These are phyloP conservation scores for Tetraselmis chui DNA, from an alignment of 139 green algal genomes.

Conservation along the genomic window DNA sequence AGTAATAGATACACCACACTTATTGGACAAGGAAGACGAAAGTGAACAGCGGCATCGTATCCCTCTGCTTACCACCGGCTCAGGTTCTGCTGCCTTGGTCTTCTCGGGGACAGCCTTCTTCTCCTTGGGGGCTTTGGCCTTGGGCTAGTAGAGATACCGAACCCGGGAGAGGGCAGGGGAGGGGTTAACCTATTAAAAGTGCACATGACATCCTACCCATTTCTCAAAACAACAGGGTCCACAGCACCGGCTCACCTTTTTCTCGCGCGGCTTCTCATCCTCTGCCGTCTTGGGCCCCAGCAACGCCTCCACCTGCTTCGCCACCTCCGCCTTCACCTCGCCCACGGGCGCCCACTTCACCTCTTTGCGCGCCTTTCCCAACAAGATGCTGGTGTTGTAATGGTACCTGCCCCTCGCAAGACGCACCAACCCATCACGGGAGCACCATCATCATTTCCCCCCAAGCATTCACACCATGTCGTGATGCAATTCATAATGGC, in stretches of 20 bases:
- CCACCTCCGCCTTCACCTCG: constrained; percentile 30
- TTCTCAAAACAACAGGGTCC: background rate
- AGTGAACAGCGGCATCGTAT: constrained; percentile 13
- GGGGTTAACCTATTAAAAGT: too few relatives aligned
- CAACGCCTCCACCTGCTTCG: constrained; percentile 45
- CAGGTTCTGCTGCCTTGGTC: background rate
- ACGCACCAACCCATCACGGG: background rate
- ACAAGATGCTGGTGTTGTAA: constrained; percentile 60
- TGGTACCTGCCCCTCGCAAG: constrained; percentile 49
- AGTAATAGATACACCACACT: background rate
- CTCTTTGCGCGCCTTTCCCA: constrained; percentile 45
- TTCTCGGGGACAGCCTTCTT: background rate
- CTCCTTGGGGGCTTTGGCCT: constrained; percentile 20
- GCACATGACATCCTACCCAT: too few relatives aligned
- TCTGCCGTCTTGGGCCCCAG: constrained; percentile 82
- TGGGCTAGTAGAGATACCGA: too few relatives aligned
- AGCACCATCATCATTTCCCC: background rate
- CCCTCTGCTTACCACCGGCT: background rate
- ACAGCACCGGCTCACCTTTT: constrained; percentile 32
- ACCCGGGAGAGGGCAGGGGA: too few relatives aligned
- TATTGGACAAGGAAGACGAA: too few relatives aligned
- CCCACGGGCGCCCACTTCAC: constrained; percentile 66
- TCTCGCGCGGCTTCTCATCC: constrained; percentile 50
- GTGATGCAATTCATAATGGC: too few relatives aligned
- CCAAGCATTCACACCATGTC: background rate